Conservation (phyloP, 257 asterid species). For the Cruciata laevipes region DNA sequence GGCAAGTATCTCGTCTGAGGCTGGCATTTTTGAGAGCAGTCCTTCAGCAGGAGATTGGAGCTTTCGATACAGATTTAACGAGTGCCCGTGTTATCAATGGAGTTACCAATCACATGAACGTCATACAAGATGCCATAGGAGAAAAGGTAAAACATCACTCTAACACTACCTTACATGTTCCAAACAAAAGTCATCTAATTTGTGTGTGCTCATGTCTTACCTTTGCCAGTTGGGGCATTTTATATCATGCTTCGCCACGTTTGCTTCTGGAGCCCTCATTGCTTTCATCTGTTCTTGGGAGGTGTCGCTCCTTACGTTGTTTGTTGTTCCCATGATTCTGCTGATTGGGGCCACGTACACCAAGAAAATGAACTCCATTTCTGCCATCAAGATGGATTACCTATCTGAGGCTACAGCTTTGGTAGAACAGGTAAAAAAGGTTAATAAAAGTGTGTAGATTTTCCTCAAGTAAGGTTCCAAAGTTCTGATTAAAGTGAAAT, state of each 20-base stretch:
- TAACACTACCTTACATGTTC: not conserved
- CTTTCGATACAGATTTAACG: constrained; percentile 67
- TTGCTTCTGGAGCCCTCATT: constrained; percentile 60
- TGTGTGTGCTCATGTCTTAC: not conserved
- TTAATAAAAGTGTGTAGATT: constrained; percentile 2
- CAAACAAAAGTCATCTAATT: not conserved
- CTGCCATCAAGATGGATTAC: constrained; percentile 49
- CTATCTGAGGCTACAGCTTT: constrained; percentile 65
- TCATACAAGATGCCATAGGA: constrained; percentile 81
- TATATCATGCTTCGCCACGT: constrained; percentile 63
- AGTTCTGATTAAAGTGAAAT: constrained; percentile 5
- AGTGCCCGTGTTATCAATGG: constrained; percentile 63
- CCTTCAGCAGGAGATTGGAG: constrained; percentile 66
- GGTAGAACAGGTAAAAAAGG: constrained; percentile 61
- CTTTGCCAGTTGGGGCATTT: constrained; percentile 67
- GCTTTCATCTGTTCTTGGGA: constrained; percentile 79
- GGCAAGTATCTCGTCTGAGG: constrained; percentile 66
- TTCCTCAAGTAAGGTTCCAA: not conserved
- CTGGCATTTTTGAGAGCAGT: constrained; percentile 47
- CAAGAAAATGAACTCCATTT: constrained; percentile 55
- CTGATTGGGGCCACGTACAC: constrained; percentile 61
- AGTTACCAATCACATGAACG: constrained; percentile 56
- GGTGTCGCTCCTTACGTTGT: constrained; percentile 65
- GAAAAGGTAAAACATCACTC: constrained; percentile 51
- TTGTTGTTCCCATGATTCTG: constrained; percentile 68